phyloP scores from a whole-genome alignment of 108 stramenopile species.

The Stephanodiscus triporus region DNA sequence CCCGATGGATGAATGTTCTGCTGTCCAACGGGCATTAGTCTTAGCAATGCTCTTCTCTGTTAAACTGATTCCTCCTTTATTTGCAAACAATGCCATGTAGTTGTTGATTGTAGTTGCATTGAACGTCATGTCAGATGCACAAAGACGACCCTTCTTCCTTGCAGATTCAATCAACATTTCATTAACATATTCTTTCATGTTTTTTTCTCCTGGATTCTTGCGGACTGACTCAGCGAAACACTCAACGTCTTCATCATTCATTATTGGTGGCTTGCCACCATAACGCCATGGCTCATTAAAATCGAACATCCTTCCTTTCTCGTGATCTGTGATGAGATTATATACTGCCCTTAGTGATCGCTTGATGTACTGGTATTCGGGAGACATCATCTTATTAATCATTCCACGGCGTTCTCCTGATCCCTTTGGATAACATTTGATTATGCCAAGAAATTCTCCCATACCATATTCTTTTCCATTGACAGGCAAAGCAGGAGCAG shows the following conservation, averaged over 20 bases:
- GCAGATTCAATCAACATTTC: not conserved
- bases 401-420: no score
- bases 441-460: no score
- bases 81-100: conserved; percentile 3
- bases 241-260: not conserved
- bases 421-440: no score
- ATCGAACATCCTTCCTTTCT: not conserved
- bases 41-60: not conserved
- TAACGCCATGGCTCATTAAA: not conserved
- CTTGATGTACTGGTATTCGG: no score
- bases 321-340: no score
- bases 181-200: not conserved
- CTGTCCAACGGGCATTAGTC: conserved; percentile 6
- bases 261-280: not conserved
- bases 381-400: no score
- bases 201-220: not conserved
- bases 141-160: not conserved
- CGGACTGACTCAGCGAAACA: not conserved
- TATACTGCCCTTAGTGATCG: no score
- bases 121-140: not conserved
- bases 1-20: conserved; percentile 3
- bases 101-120: conserved; percentile 7
- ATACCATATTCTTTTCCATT: no score
- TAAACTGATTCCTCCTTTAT: not conserved
- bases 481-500: no score